Evolutionary conservation across 2,329 filamentous ascomycete species (phyloP), one percentile per base, ranked within the genome.

Genomic region (Aspergillus latus): DNA sequence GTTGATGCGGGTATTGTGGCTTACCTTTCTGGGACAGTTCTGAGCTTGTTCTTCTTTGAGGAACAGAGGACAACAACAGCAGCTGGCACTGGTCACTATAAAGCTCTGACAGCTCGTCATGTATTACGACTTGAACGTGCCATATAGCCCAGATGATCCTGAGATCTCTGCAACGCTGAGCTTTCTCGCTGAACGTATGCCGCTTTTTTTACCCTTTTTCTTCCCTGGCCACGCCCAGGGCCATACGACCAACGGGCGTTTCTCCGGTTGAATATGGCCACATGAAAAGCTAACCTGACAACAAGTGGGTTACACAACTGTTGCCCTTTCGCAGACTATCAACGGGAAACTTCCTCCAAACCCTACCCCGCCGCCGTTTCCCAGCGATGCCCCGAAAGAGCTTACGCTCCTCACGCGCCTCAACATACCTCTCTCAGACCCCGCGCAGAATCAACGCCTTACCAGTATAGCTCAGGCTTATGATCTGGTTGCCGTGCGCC

Each of bases 71-170:
- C 30, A n/a, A 39, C 42, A 49, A 42, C 13, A 26, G 29, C 39
- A 32, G 40, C 36, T 52, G 29, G 28, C 8, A 50, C 16, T 53
- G 3, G 52, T 49, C 26, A 37, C 61, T 47, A 57, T 54, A 58
- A 60, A 60, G 58, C 57, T 61, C 62, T 58, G 62, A 56, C 16
- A n/a, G 34, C 48, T 28, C 59, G 70, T 56, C 43, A 95, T 96
- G 91, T 91, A 96, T 74, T 96, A 96, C 84, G 94, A 99, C 76
- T 85, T 99, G 73, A 97, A 97, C 74, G 83, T 99, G 59, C 85
- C 87, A 56, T 97, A 91, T 86, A 84, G 84, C 37, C 80, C 85
- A 58, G 86, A 85, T 68, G 81, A 86, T 62, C 70, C 81, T 60
- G 86, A 90, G 57, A 82, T 96, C 65, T 80, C 88, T 63, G 82